A percentile compares a stretch with the other conserved stretches of the same genome.
Evolutionary conservation across 176 grass and related monocot genomes (phyloP).

Genomic region (Raddia distichophylla): DNA sequence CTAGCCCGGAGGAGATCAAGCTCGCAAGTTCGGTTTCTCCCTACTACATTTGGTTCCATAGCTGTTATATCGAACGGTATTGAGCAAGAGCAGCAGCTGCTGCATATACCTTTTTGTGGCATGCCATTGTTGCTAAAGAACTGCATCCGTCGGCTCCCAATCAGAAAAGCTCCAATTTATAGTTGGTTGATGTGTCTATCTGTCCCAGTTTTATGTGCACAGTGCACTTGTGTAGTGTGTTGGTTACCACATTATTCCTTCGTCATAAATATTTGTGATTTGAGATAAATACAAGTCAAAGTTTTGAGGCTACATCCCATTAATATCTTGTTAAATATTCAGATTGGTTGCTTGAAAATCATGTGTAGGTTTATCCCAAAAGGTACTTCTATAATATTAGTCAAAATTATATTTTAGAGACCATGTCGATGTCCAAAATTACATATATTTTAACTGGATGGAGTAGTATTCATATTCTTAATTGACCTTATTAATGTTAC

Average conservation of each 20-base stretch:
- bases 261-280: no score
- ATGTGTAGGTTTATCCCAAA: no score
- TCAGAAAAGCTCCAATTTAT: background rate
- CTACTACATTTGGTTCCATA: background rate
- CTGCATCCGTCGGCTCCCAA: background rate
- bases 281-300: no score
- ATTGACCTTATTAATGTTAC: background rate
- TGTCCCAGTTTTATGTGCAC: background rate
- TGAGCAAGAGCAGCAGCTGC: background rate
- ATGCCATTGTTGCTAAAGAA: background rate
- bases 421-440: no score
- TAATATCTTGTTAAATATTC: no score
- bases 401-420: no score
- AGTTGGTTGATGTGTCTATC: background rate
- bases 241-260: background rate
- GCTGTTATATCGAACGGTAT: background rate
- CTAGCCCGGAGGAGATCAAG: constrained; percentile 77
- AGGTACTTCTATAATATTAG: no score
- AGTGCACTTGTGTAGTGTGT: background rate
- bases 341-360: no score
- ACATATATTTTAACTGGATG: no score
- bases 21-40: constrained; percentile 56
- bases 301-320: no score
- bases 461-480: no score
- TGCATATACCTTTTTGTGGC: background rate